Evolutionary conservation across 257 asterid species (phyloP).

Genomic region (Solanum sparsipilum): DNA sequence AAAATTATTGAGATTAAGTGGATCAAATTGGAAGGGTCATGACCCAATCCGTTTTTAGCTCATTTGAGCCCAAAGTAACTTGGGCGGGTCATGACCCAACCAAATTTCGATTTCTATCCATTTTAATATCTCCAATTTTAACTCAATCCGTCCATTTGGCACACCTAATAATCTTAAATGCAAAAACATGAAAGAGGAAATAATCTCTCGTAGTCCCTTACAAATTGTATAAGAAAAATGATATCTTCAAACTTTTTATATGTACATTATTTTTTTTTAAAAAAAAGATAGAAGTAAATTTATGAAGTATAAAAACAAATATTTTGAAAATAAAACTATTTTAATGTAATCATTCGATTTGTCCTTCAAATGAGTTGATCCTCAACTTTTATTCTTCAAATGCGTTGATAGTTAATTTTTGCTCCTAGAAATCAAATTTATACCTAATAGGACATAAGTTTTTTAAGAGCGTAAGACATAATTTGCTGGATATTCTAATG

Average conservation of each 20-base stretch:
- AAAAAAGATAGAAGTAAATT: too few relatives aligned
- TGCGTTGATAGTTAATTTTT: neutral
- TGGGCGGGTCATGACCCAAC: too few relatives aligned
- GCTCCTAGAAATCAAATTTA: neutral
- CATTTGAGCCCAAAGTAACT: too few relatives aligned
- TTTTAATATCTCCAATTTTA: too few relatives aligned
- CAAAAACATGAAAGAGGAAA: neutral
- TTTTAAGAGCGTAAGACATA: neutral
- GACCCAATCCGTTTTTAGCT: too few relatives aligned
- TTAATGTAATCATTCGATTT: neutral
- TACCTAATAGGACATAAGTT: neutral
- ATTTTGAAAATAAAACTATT: too few relatives aligned
- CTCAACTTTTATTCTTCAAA: too few relatives aligned
- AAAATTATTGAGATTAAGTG: too few relatives aligned
- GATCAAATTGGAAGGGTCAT: too few relatives aligned
- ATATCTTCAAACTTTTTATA: neutral
- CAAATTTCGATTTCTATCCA: too few relatives aligned
- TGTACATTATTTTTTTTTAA: accelerated
- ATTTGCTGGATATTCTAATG: neutral
- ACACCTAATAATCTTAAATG: too few relatives aligned
- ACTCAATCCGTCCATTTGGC: too few relatives aligned
- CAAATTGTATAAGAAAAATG: neutral
- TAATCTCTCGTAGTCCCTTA: neutral
- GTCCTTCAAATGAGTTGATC: neutral
- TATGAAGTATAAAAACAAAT: neutral